phyloP scores from a whole-genome alignment of 371 early-diverging fungal genomes.

The Rhizopus stolonifer region DNA sequence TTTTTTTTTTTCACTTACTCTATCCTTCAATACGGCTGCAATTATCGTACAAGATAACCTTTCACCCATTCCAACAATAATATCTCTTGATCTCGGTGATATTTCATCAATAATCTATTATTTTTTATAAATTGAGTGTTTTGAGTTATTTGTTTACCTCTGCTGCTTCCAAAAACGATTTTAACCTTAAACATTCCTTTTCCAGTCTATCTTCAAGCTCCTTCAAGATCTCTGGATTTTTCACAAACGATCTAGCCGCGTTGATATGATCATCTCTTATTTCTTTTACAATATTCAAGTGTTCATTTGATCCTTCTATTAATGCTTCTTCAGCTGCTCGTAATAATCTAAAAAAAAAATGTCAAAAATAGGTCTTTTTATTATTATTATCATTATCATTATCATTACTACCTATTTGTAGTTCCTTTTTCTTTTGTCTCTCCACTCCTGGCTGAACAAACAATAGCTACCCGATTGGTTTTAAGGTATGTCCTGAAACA shows the following conservation, averaged over 20 bases:
- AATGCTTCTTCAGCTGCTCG: constrained; percentile 72
- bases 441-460: constrained; percentile 83
- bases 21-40: constrained; percentile 74
- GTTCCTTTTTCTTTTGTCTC: constrained; percentile 79
- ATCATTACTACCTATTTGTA: constrained; percentile 64
- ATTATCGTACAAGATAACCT: constrained; percentile 88
- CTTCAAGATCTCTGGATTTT: constrained; percentile 49
- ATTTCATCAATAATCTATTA: constrained; percentile 90
- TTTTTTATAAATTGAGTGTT: background rate
- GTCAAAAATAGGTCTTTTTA: too few relatives aligned
- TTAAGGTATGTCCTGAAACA: constrained; percentile 40
- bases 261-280: constrained; percentile 83
- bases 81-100: constrained; percentile 93
- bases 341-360: constrained; percentile 52
- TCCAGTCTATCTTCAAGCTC: constrained; percentile 58
- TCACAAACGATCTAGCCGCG: constrained; percentile 64
- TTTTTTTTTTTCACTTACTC: constrained; percentile 20
- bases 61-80: constrained; percentile 95
- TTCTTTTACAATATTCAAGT: constrained; percentile 79
- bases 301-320: constrained; percentile 54
- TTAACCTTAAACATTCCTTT: constrained; percentile 76
- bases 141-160: constrained; percentile 54
- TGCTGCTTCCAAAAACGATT: constrained; percentile 88
- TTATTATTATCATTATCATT: too few relatives aligned
- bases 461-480: constrained; percentile 68